Evolutionary conservation across 1,284 basidiomycete species (phyloP), one percentile per base, ranked within the genome.

Genomic region (Ceratobasidium sp.): DNA sequence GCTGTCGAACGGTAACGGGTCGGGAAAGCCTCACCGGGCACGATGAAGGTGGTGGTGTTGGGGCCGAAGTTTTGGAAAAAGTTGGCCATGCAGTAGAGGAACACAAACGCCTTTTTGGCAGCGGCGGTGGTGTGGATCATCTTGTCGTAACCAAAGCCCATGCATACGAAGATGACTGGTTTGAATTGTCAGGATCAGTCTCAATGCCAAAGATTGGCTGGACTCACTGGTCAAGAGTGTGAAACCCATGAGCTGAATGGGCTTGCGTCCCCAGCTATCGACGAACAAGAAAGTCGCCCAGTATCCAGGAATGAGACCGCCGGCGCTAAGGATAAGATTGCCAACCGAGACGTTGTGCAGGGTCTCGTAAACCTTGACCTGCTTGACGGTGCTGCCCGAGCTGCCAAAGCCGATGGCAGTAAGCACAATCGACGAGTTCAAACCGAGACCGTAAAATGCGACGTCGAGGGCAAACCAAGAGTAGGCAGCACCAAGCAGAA

Each of bases 21-120:
- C 1, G 93, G 93, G 89, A 94, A 96, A 30, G 85, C 87, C 80
- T 96, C 92, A 71, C 91, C 92, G 6, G 94, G 93, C 41, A 95
- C 84, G 69, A 76, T 79, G 77, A 87, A 95, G 1, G 92, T 95
- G 0, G 92, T 94, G 0, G 88, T 87, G 81, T 94, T 94, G 61
- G 92, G 90, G 0, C 92, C 92, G 69, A 77, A 83, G 79, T 83
- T 82, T 73, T 83, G 81, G 79, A 83, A 82, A 75, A 84, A 82
- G 80, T 83, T 83, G 74, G 82, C 82, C 72, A 83, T 46, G 39
- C 91, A 92, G 82, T 92, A 93, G 39, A 92, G 83, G 82, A 91
- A 88, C 61, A 93, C 89, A 80, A 94, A 93, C 2, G 86, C 83
- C 41, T 74, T 87, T 76, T 88, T 88, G 74, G 81, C 84, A 43